phyloP scores from a whole-genome alignment of 331 rosid genomes.

The Phaseolus coccineus region DNA sequence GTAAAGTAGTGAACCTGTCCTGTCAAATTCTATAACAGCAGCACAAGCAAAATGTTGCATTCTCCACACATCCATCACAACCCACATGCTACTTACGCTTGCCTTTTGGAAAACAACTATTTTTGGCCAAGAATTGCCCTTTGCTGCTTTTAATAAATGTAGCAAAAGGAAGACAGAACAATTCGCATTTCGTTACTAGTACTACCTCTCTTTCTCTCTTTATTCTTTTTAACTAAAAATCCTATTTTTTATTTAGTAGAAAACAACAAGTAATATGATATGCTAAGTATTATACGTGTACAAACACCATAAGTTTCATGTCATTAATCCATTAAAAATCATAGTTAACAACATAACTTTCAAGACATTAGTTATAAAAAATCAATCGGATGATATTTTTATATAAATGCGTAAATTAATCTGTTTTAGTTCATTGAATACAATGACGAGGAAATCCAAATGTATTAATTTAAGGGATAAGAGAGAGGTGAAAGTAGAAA shows the following conservation, averaged over 20 bases:
- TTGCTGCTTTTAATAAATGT: background rate
- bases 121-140: constrained; percentile 36
- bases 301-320: background rate
- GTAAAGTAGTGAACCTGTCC: constrained; percentile 31
- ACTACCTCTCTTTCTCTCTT: background rate
- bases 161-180: background rate
- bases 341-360: too few species aligned
- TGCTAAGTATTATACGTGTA: background rate
- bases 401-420: too few species aligned
- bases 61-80: constrained; percentile 19
- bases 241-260: too few species aligned
- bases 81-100: background rate
- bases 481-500: too few species aligned
- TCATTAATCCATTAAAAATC: too few species aligned
- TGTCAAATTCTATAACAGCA: constrained; percentile 1
- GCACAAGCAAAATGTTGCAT: constrained; percentile 7
- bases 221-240: background rate
- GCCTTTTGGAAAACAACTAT: constrained; percentile 21
- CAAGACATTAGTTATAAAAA: too few species aligned
- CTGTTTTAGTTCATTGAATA: too few species aligned
- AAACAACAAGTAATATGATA: background rate
- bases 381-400: too few species aligned
- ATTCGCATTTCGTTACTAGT: background rate
- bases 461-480: background rate
- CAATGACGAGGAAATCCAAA: too few species aligned